Conservation (phyloP, 2,329 filamentous ascomycete species). For the Boeremia lycopersici region DNA sequence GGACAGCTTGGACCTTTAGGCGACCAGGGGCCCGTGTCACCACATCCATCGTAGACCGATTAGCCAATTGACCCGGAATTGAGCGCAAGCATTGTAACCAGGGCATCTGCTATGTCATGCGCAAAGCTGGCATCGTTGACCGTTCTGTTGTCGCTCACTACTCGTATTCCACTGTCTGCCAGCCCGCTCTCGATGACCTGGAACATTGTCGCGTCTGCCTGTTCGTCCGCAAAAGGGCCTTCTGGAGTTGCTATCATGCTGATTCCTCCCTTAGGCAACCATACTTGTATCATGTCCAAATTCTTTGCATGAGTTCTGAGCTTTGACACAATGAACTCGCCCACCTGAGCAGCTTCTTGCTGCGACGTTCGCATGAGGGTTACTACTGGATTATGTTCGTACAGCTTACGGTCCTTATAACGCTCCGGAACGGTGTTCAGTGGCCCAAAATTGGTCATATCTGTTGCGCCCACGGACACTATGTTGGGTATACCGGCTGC, state of each 20-base stretch:
- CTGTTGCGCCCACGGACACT: constrained; percentile 55
- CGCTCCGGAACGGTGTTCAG: constrained; percentile 60
- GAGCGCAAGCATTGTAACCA: constrained; percentile 37
- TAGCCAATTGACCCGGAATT: background rate
- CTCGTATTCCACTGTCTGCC: constrained; percentile 53
- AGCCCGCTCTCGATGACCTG: constrained; percentile 57
- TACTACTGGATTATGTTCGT: constrained; percentile 69
- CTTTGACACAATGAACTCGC: constrained; percentile 61
- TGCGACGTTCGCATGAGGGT: constrained; percentile 68
- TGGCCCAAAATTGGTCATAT: constrained; percentile 66
- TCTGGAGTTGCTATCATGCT: constrained; percentile 64
- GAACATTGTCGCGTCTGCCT: constrained; percentile 57
- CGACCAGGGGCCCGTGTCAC: constrained; percentile 6
- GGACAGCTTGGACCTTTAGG: background rate
- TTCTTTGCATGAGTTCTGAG: constrained; percentile 51
- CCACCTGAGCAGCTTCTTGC: constrained; percentile 64
- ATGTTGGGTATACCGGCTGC: constrained; percentile 64
- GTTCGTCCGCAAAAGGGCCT: constrained; percentile 59
- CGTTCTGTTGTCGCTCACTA: constrained; percentile 57
- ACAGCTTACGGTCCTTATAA: constrained; percentile 59
- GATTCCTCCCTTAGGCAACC: constrained; percentile 65
- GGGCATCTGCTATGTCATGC: constrained; percentile 52
- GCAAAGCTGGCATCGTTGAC: constrained; percentile 64
- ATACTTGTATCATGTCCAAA: constrained; percentile 57
- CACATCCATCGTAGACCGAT: background rate